Evolutionary conservation across 2,329 filamentous ascomycete genomes (phyloP), one percentile per base, ranked within the genome.

Genomic region (Elsinoe ampelina): DNA sequence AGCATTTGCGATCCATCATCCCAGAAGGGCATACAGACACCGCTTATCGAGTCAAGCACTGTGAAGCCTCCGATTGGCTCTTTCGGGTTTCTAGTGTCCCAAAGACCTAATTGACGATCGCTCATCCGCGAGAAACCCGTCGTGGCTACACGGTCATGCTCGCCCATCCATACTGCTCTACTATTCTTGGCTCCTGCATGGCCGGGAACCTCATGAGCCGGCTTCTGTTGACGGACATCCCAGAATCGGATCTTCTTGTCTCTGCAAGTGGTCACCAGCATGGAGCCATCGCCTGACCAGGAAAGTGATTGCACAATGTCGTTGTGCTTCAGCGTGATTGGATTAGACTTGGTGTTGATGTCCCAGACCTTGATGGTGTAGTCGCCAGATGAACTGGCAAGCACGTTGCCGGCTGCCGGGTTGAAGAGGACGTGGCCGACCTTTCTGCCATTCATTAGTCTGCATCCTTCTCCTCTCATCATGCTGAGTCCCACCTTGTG

Each of bases 1-100:
- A 98, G 78, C 70, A 89, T 95, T 75, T 93, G 90, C 54, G 89
- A 95, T 60, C 91, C 89, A 60, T 97, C 92, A 70, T 98, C 93
- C 93, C 93, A 98, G 81, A 98, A 97, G 32, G 93, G 93, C 89
- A 98, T 96, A 80, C 90, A 95, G 59, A 98, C 91, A 70, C 93
- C 93, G 45, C 92, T 96, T 67, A 95, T 95, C 47, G 89, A 95
- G 73, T 98, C 93, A 50, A 98, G 80, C 64, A 87, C 87, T 65
- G 82, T 85, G 75, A 96, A 96, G 13, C 90, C 91, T 52, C 89
- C 90, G 65, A 97, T 86, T 50, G 93, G 93, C 66, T 95, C 86
- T 35, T 71, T 74, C 15, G 84, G 82, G 62, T 83, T 85, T 64
- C 91, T 87, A 48, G 90, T 84, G 76, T 98, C 93, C 93, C 93